Base-by-base conservation (phyloP, 345 rosid genomes). In the Cochlearia excelsa region DNA sequence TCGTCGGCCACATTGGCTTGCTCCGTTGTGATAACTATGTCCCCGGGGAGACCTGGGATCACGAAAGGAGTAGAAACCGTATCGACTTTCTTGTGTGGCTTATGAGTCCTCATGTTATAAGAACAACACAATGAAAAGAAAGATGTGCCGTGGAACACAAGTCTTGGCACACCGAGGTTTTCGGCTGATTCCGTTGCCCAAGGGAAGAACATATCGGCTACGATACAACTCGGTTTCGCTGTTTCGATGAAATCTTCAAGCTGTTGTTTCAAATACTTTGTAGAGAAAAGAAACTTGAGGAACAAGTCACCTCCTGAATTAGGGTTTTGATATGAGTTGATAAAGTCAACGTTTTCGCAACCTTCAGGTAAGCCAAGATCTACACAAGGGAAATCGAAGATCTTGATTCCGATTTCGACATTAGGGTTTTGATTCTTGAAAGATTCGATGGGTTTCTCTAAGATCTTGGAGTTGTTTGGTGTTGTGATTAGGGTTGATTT, bases 361-460 rank as follows among this genome's bases (percentile, higher is more conserved):
- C 80, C 83, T 50, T 74, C 71, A 4, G 86, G 84, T 41, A 81
- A 64, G 29, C 84, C 85, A 0, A 59, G 76, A 53, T 72, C 79
- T 6, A 9, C 46, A 9, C 54, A 47, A 38, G 92, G 88, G 57
- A 82, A 76, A 5, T 75, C 23, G 26, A 85, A 38, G 48, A 57
- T 66, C 39, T 50, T 59, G 57, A 73, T 47, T 42, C 65, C 59
- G 44, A 83, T 67, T 6, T 73, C 66, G 1, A 64, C 10, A 47
- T 78, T 77, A 46, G 61, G 55, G 31, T 65, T 50, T 6, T 44
- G 61, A 11, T 2, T 26, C 26, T 46, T 61, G 63, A 69, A 69
- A 40, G 58, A 51, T 62, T 69, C 70, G 7, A 66, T 38, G n/a
- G 69, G 43, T 54, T 53, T 64, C 9, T 66, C 59, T 8, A 80